These are phyloP conservation scores for Pholiota adiposa DNA, from an alignment of 1,284 basidiomycete species.

Conservation along the genomic window DNA sequence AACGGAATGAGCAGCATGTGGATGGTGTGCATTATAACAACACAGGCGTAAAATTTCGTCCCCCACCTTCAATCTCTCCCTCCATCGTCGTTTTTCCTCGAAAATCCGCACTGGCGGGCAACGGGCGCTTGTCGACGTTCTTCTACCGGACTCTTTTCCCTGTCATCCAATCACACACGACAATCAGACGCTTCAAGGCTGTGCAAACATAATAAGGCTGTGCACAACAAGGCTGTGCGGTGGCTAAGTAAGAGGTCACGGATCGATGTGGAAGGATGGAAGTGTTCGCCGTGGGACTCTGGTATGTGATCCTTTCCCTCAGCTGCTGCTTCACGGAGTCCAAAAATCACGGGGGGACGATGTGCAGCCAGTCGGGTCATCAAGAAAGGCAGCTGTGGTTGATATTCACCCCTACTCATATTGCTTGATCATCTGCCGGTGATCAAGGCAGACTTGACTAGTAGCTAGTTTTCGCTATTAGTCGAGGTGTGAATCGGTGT, in stretches of 20 bases:
- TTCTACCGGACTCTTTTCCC: neutral
- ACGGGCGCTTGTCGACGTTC: constrained; percentile 1
- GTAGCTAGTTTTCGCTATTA: neutral
- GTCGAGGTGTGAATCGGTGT: neutral
- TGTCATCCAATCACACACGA: neutral
- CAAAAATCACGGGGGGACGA: neutral
- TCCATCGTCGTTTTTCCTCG: neutral
- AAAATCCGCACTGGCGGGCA: neutral
- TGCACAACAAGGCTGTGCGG: constrained; percentile 8
- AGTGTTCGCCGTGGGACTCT: constrained; percentile 8
- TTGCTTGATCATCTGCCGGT: neutral
- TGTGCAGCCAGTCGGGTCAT: neutral
- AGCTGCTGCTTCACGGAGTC: neutral
- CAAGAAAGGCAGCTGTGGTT: neutral
- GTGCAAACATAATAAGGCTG: constrained; percentile 1
- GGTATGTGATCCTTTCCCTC: constrained; percentile 2
- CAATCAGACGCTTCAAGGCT: neutral
- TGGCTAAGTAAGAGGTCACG: neutral
- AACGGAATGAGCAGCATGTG: neutral
- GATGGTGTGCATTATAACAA: neutral
- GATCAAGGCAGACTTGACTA: neutral
- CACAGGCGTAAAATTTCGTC: neutral
- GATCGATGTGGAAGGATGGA: neutral
- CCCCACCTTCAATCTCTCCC: neutral
- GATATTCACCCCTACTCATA: neutral